A percentile compares a stretch with the other conserved stretches of the same genome.
phyloP scores from a whole-genome alignment of 2,329 filamentous ascomycete species.

The Huntiella omanensis region DNA sequence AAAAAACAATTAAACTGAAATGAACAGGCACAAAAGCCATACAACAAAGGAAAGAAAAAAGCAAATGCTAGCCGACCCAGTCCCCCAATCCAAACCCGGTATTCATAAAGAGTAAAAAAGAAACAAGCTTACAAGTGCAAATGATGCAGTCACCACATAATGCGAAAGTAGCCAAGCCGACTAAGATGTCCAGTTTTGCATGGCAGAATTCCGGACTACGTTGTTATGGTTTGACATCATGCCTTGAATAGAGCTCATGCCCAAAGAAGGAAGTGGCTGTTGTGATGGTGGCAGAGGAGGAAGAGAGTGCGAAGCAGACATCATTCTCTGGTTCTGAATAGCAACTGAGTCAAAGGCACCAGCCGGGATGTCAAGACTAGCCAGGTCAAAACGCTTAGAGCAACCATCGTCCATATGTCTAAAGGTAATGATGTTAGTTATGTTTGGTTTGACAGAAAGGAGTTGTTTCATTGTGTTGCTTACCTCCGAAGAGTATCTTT shows the following conservation, averaged over 20 bases:
- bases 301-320: background rate
- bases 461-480: slow-evolving; percentile 14
- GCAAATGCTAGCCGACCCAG: background rate
- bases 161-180: background rate
- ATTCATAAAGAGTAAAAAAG: background rate
- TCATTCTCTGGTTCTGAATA: slow-evolving; percentile 7
- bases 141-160: background rate
- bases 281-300: slow-evolving; percentile 2
- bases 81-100: background rate
- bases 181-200: slow-evolving; percentile 5
- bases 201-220: background rate
- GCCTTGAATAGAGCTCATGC: slow-evolving; percentile 3
- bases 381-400: slow-evolving; percentile 43
- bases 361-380: slow-evolving; percentile 27
- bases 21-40: too few relatives aligned
- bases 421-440: background rate
- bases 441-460: background rate
- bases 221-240: slow-evolving; percentile 1
- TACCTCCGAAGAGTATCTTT: slow-evolving; percentile 72
- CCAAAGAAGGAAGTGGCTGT: background rate
- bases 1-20: background rate
- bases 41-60: background rate
- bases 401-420: slow-evolving; percentile 67
- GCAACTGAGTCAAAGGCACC: slow-evolving; percentile 15
- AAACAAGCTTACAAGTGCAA: background rate